Evolutionary conservation across 305 asterid species (phyloP), one percentile per base, ranked within the genome.

Genomic region (Fraxinus floribunda): DNA sequence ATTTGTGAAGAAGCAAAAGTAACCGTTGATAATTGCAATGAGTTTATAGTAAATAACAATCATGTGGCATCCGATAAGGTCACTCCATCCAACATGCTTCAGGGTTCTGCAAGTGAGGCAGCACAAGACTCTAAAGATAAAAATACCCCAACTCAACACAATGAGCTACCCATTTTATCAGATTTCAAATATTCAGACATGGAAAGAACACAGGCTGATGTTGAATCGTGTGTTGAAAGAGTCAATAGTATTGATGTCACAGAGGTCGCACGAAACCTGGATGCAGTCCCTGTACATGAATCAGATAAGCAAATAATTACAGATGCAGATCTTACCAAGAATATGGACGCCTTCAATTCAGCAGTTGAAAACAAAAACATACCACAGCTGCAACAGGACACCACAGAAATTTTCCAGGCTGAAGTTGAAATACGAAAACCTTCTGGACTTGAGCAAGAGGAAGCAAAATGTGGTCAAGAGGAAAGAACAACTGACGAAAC

Each of bases 281-380:
- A 57, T 72, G 82, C 6, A 76, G 60, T 82, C 44, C 49, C 76
- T 62, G 49, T 24, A 11, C 76, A 85, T 79, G 81, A 79, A 46
- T 36, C 73, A 76, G 88, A 88, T 70, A 84, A 85, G 73, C 86
- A 86, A 70, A 78, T 62, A 46, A 84, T 72, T 77, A 79, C 35
- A 35, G 85, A 86, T 86, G 83, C 80, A 82, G 86, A 85, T 68
- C 81, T 44, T 68, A 70, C 75, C 18, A 44, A 22, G 35, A 79
- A 83, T 72, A 44, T 5, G 20, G 80, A 44, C 66, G 68, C 38
- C 44, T 78, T 78, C 20, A 77, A 73, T 80, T 70, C 82, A 80
- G 57, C 72, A 22, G 86, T 85, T 60, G 74, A 77, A 82, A 86
- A 86, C 78, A 60, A 83, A 30, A 66, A 46, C 84, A 62, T 78